Evolutionary conservation across 1,284 basidiomycete genomes (phyloP), one percentile per base, ranked within the genome.

Genomic region (Ceratobasidium sp.): DNA sequence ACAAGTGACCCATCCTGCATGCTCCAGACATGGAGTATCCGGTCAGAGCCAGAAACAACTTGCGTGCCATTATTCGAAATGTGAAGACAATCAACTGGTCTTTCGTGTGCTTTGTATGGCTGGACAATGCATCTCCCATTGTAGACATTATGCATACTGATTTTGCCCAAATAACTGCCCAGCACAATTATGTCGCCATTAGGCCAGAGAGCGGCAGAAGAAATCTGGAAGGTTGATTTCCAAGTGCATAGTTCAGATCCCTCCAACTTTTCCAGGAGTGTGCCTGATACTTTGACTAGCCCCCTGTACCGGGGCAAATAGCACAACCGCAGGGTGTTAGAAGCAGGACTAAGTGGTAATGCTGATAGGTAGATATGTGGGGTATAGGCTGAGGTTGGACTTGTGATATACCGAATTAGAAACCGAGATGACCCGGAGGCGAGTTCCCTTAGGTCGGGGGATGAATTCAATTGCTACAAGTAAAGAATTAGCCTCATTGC

Each of bases 341-440:
- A 23, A 2, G 42, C 16, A 11, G 56, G 23, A 21, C 23, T 25
- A 58, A 58, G 44, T 13, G 56, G 56, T 33, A 58, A 19, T 13
- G 56, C 56, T n/a, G 56, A 58, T 19, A 58, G 19, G n/a, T 58
- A 59, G 14, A 58, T 46, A 44, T 58, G 56, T n/a, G 56, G 56
- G 6, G 56, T 46, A 23, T 23, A 36, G 7, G 7, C 16, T 2
- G 41, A 46, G 25, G 23, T 29, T 13, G 56, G 23, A 13, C 23
- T 25, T 13, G 56, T 7, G 9, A 23, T 8, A n/a, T 44, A 58
- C 6, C 23, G 11, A 13, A 27, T 13, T 6, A 33, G 27, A 33
- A 59, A 59, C n/a, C 27, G 1, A 13, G 21, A 47, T 16, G 57
- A 41, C 11, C 47, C 57, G n/a, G 8, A 16, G 2, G 44, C 42